These are phyloP conservation scores for Phoma sp. DNA, from an alignment of 2,329 filamentous ascomycete genomes.

Conservation along the genomic window DNA sequence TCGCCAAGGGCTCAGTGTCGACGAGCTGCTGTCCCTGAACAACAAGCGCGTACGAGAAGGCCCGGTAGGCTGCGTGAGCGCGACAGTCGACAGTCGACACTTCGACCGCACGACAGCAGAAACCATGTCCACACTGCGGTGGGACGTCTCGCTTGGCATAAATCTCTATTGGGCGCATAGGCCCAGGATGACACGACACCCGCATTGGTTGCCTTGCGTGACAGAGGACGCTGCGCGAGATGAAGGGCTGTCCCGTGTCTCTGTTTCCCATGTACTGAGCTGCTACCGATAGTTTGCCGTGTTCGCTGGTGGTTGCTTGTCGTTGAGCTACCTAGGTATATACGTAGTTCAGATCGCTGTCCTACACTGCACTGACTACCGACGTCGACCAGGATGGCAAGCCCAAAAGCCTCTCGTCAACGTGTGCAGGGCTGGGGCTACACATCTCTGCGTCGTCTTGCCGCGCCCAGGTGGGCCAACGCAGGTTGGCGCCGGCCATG, in stretches of 20 bases:
- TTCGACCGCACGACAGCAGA: slow-evolving; percentile 5
- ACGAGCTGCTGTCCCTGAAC: slow-evolving; percentile 15
- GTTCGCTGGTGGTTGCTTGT: slow-evolving; percentile 16
- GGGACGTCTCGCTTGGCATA: slow-evolving; percentile 30
- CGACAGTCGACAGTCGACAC: slow-evolving; percentile 2
- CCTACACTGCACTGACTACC: slow-evolving; percentile 20
- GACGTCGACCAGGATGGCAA: slow-evolving; percentile 35
- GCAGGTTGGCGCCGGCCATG: slow-evolving; percentile 29
- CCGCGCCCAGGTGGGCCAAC: slow-evolving; percentile 21
- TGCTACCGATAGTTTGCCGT: no score
- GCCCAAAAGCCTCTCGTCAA: slow-evolving; percentile 26
- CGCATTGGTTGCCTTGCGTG: slow-evolving; percentile 16
- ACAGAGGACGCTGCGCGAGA: slow-evolving; percentile 19
- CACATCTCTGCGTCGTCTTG: slow-evolving; percentile 28
- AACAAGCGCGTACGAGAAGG: slow-evolving; percentile 18
- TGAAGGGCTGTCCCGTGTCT: slow-evolving; percentile 12
- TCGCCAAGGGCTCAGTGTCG: not conserved
- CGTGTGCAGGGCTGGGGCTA: slow-evolving; percentile 31
- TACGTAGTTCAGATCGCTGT: slow-evolving; percentile 16
- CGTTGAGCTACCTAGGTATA: slow-evolving; percentile 3
- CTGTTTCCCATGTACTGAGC: slow-evolving; percentile 4
- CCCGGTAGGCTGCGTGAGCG: slow-evolving; percentile 11
- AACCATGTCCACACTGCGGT: slow-evolving; percentile 12
- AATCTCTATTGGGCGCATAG: slow-evolving; percentile 29
- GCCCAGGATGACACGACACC: slow-evolving; percentile 27